A percentile compares a stretch with the other conserved stretches of the same genome.
Evolutionary conservation across 1,139 yeast genomes (phyloP).

Genomic region (Yamadazyma sp.): DNA sequence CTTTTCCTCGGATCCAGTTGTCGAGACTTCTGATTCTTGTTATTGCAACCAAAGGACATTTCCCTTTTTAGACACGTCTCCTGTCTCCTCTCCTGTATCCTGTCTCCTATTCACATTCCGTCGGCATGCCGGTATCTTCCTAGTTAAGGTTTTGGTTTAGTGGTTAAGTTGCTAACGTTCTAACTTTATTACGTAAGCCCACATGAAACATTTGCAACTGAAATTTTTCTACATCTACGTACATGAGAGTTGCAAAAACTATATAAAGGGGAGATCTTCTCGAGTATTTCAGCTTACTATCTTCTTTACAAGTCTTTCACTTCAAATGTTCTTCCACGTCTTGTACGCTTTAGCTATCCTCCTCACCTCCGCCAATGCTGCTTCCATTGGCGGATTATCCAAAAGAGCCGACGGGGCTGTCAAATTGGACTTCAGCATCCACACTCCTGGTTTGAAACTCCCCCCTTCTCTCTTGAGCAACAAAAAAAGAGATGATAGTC

Average conservation of each 20-base stretch:
- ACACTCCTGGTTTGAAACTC: conserved; percentile 1
- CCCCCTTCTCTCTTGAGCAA: neutral
- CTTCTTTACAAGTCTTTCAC: neutral
- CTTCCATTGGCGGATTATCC: conserved; percentile 12
- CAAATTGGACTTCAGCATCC: conserved; percentile 12
- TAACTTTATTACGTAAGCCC: neutral
- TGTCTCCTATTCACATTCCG: too few relatives aligned
- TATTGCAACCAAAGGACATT: too few relatives aligned
- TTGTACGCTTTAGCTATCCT: conserved; percentile 11
- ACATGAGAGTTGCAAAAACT: neutral
- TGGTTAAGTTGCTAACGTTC: too few relatives aligned
- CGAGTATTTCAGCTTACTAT: neutral
- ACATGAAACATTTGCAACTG: neutral
- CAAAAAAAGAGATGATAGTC: conserved; percentile 4
- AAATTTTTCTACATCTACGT: neutral
- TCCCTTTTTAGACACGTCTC: too few relatives aligned
- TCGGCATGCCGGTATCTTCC: too few relatives aligned
- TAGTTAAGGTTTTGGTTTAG: neutral
- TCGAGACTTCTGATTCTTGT: too few relatives aligned
- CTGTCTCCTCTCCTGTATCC: too few relatives aligned
- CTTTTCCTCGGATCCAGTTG: too few relatives aligned
- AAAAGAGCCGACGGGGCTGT: conserved; percentile 15
- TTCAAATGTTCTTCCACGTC: conserved; percentile 8
- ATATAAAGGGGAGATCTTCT: too few relatives aligned
- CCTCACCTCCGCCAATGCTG: conserved; percentile 6